A percentile compares a stretch with the other conserved stretches of the same genome.
These are phyloP conservation scores for Penicillium verrucosum DNA, from an alignment of 2,329 filamentous ascomycete genomes.

Conservation along the genomic window DNA sequence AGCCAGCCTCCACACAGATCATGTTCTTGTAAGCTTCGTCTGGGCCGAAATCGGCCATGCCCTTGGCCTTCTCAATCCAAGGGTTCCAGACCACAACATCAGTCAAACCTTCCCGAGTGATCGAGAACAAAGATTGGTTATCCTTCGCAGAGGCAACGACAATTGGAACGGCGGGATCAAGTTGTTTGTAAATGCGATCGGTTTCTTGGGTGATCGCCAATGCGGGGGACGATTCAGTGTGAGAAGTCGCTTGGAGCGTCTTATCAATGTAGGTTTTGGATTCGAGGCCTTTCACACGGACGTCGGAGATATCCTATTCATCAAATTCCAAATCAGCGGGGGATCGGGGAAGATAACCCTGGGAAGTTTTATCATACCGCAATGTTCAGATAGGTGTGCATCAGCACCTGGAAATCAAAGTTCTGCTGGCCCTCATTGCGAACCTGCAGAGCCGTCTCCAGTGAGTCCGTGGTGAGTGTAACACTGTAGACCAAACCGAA, in stretches of 20 bases:
- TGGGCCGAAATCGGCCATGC: conserved; percentile 82
- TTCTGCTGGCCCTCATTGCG: conserved; percentile 78
- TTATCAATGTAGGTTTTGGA: conserved; percentile 80
- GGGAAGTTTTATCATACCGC: conserved; percentile 55
- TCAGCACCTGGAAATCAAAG: conserved; percentile 86
- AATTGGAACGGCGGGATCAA: conserved; percentile 51
- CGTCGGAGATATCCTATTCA: conserved; percentile 70
- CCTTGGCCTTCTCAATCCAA: conserved; percentile 78
- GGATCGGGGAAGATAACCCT: not conserved
- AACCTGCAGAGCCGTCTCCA: conserved; percentile 80
- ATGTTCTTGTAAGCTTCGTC: conserved; percentile 89
- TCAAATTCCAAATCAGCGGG: conserved; percentile 11
- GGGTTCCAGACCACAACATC: conserved; percentile 98
- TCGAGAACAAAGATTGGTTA: conserved; percentile 61
- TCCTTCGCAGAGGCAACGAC: conserved; percentile 46
- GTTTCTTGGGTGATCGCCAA: conserved; percentile 73
- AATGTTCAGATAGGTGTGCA: conserved; percentile 87
- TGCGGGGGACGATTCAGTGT: conserved; percentile 62
- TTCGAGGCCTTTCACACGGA: conserved; percentile 72
- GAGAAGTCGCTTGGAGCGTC: conserved; percentile 60
- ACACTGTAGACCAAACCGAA: conserved; percentile 94
- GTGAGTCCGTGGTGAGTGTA: conserved; percentile 68
- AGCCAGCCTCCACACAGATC: conserved; percentile 89
- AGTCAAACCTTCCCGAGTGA: conserved; percentile 78
- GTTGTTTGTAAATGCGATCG: conserved; percentile 78